Base-by-base conservation (phyloP, 192 early-diverging fungal genomes). In the Dissophora ornata region DNA sequence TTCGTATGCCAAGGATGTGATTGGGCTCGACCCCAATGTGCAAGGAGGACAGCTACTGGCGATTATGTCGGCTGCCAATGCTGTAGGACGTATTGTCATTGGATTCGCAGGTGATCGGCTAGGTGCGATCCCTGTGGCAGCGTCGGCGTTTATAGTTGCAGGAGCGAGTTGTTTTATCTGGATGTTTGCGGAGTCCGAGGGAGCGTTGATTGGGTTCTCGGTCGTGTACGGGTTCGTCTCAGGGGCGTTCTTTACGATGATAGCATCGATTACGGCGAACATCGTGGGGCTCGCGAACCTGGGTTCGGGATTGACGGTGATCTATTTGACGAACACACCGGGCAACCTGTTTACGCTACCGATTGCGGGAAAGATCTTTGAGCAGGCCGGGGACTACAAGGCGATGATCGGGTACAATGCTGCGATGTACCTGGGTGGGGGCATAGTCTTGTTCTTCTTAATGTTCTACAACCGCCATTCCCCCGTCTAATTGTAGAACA, bases 1-100 rank as follows among this genome's bases (percentile, higher is more conserved):
- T 3, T 71, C 53, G n/a, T 79, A 62, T 38, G 34, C 70, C 48
- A 67, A 67, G 61, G 32, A 62, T 29, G 22, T 59, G 8, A 19
- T 62, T 32, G 69, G 67, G 25, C 25, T 67, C 51, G 57, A 71
- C 54, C 48, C 67, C 48, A 49, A 81, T 46, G 67, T 57, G 46
- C 61, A 73, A 19, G 79, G 71, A 18, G 54, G 79, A 22, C 67
- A 77, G 16, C 25, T 83, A 18, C 29, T 71, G 25, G 62, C 79
- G 21, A 80, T 80, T 32, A 68, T 83, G 45, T 80, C 71, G 2
- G 82, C 60, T n/a, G 55, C 73, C 32, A 80, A 83, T 38, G 68
- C 73, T 0, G 49, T 78, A 9, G 64, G 66, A 22, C 69, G 71
- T 11, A 28, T 79, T 16, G 36, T 79, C 0, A 73, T 71, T 29